Evolutionary conservation across 305 asterid species (phyloP), one percentile per base, ranked within the genome.

Genomic region (Fraxinus albicans): DNA sequence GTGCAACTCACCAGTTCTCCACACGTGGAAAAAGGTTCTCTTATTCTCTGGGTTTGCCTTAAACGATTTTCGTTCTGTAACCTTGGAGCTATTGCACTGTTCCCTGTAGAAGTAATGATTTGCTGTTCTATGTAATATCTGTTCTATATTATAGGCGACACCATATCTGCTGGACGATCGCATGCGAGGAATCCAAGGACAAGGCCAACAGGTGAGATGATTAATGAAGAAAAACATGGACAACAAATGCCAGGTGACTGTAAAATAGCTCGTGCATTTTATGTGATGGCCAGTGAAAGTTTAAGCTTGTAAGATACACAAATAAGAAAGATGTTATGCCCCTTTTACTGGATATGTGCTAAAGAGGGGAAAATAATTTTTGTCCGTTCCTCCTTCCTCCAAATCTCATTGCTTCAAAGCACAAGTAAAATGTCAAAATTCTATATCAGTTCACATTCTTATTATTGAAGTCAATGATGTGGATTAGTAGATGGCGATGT

Each of bases 111-210:
- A 83, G 65, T 87, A 69, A 33, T 60, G 47, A 4, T 77, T 34
- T 60, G 36, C 50, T 85, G 63, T 83, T 2, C 15, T 72, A 3
- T 87, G 50, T 42, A 42, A 42, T 42, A 42, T 50, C 50, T 85
- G 63, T 83, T 2, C 15, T 72, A 3, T 87, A 15, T 42, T 42
- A 42, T 91, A 95, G 99, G 89, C 3, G 85, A 87, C 83, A 78
- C 86, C 82, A 87, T 84, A 85, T 83, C 88, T 85, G 87, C 90
- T 82, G 91, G 88, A 60, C 91, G 82, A 77, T 87, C 90, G 2
- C 25, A 87, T 84, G 83, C 93, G 73, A 90, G 91, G 89, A 85
- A 91, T 77, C 91, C 91, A 81, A 91, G 93, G 84, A 87, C 92
- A 42, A 83, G 89, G 79, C 87, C 90, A 50, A 81, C 91, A 72